These are phyloP conservation scores for Selaginella tamariscina DNA, from an alignment of 75 land plant genomes.

Conservation along the genomic window DNA sequence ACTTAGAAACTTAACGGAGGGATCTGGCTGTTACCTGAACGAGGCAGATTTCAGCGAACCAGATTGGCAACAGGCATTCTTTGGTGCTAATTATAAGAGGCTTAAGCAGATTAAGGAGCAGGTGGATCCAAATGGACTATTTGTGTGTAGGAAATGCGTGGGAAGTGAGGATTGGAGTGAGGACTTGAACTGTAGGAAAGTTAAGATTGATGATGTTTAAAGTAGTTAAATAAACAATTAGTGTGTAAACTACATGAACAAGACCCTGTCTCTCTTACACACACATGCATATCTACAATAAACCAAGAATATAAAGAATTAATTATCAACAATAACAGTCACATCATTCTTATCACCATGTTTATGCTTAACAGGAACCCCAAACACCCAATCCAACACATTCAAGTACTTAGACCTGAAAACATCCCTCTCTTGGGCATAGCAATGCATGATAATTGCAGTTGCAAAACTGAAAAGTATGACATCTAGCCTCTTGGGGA, in stretches of 20 bases:
- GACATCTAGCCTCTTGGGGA: constrained; percentile 60
- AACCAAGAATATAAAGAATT: too few relatives aligned
- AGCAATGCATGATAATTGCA: constrained; percentile 93
- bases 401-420: constrained; percentile 88
- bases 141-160: constrained; percentile 6
- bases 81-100: neutral
- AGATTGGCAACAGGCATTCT: constrained; percentile 4
- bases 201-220: too few relatives aligned
- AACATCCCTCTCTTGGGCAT: constrained; percentile 87
- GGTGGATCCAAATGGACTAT: constrained; percentile 7
- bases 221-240: too few relatives aligned
- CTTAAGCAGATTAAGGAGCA: constrained; percentile 2
- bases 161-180: constrained; percentile 13
- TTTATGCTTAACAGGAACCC: too few relatives aligned
- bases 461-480: constrained; percentile 79
- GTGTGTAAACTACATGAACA: too few relatives aligned
- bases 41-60: constrained; percentile 7
- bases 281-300: too few relatives aligned
- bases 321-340: too few relatives aligned
- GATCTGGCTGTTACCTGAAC: neutral
- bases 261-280: too few relatives aligned
- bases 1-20: neutral
- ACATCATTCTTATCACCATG: too few relatives aligned
- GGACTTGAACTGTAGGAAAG: neutral
- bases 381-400: constrained; percentile 98